phyloP scores from a whole-genome alignment of 225 moss, liverwort and hornwort species.

The Neckera pumila region DNA sequence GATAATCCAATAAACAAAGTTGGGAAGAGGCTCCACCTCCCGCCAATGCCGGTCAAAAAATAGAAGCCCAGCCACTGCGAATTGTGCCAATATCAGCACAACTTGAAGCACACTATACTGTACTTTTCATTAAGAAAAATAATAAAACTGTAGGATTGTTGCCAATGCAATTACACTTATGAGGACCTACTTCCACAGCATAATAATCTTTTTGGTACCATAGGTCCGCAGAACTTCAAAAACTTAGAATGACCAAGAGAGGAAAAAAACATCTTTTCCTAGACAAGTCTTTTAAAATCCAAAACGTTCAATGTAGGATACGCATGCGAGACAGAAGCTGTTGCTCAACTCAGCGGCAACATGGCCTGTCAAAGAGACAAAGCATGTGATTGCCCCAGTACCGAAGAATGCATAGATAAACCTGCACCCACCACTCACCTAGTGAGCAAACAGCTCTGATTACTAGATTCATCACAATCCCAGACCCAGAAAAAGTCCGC shows the following conservation, averaged over 20 bases:
- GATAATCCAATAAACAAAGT: neutral
- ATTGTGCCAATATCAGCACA: slow-evolving; percentile 63
- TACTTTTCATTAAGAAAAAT: slow-evolving; percentile 26
- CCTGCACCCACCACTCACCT: slow-evolving; percentile 27
- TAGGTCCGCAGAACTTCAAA: neutral
- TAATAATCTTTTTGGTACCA: neutral
- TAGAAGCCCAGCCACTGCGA: slow-evolving; percentile 53
- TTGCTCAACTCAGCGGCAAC: slow-evolving; percentile 85
- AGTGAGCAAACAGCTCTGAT: neutral
- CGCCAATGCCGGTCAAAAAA: slow-evolving; percentile 86
- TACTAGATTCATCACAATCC: neutral
- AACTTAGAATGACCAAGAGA: neutral
- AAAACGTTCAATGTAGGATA: slow-evolving; percentile 34
- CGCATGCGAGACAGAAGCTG: slow-evolving; percentile 81
- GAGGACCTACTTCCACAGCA: neutral
- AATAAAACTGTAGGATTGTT: neutral
- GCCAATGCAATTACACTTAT: neutral
- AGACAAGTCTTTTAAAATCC: neutral
- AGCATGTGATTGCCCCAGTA: slow-evolving; percentile 63
- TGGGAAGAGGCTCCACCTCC: slow-evolving; percentile 25
- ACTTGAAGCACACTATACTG: slow-evolving; percentile 70
- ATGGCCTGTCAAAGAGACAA: slow-evolving; percentile 81
- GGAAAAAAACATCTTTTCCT: neutral
- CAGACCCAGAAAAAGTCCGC: neutral
- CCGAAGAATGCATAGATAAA: slow-evolving; percentile 87